Base-by-base conservation (phyloP, 352 stramenopile species). In the Phytophthora capsici region DNA sequence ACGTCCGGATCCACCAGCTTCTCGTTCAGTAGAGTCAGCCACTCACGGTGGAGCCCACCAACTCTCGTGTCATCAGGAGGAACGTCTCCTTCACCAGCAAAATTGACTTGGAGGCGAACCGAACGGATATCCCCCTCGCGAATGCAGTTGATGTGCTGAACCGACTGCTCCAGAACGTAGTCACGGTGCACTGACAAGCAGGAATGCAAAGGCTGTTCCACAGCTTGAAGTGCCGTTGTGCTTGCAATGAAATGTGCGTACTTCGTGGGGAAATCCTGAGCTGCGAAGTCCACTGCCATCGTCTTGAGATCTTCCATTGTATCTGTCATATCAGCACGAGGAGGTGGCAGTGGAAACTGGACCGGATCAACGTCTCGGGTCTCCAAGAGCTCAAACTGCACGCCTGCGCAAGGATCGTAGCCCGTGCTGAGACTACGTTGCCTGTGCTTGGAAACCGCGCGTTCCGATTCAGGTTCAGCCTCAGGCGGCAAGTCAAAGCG, bases 1-100 rank as follows among this genome's bases (percentile, higher is more conserved):
- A 71, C 69, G 0, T 66, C 25, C 0, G 74, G 66, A 14, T 80
- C 59, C 19, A 86, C 60, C 9, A 94, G 57, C 36, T 69, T 61
- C 14, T 87, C 71, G 44, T 80, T 89, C 17, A 96, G 32, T 6
- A 92, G 71, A 10, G 78, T 73, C 55, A 95, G 89, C 91, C 89
- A 97, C 62, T 95, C 88, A 8, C 89, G 77, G 23, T 92, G 76
- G 5, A 96, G 51, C 7, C 78, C 84, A 17, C 63, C 43, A 14
- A 65, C 49, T 0, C 78, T 76, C 8, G 88, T 82, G 48, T 94
- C 84, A 14, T 55, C 23, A 7, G 82, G 53, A 3, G 73, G 37
- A 4, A 41, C 6, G 20, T 64, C 82, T 19, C 66, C 69, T 48
- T 95, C 84, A 2, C 69, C 75, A 2, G 75, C 47, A 56, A 96